Evolutionary conservation across 2,329 filamentous ascomycete genomes (phyloP).

Genomic region (Cladosporium sp.): DNA sequence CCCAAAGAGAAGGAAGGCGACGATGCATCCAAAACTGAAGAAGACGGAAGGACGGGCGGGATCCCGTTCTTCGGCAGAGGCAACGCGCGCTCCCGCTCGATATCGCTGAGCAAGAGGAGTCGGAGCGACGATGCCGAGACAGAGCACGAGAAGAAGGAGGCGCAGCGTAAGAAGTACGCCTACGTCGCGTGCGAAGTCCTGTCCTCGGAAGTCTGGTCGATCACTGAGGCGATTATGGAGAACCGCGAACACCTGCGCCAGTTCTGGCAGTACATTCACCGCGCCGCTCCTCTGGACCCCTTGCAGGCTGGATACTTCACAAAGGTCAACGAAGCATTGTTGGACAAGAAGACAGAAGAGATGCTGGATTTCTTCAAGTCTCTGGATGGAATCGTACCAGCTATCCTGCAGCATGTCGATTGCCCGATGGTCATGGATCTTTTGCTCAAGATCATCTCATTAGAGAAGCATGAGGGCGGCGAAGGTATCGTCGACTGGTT

Average conservation of each 20-base stretch:
- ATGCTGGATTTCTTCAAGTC: slow-evolving; percentile 89
- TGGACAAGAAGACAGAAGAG: slow-evolving; percentile 96
- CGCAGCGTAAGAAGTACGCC: slow-evolving; percentile 86
- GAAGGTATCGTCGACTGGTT: slow-evolving; percentile 97
- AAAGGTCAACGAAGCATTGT: slow-evolving; percentile 94
- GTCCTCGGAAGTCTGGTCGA: slow-evolving; percentile 94
- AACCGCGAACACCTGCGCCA: slow-evolving; percentile 69
- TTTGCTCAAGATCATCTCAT: slow-evolving; percentile 88
- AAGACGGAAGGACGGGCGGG: slow-evolving; percentile 37
- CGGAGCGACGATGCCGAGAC: slow-evolving; percentile 35
- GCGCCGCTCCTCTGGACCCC: slow-evolving; percentile 79
- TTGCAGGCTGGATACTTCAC: slow-evolving; percentile 97
- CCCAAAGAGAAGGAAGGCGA: slow-evolving; percentile 29
- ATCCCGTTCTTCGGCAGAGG: slow-evolving; percentile 43
- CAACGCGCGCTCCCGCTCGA: slow-evolving; percentile 37
- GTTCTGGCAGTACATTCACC: slow-evolving; percentile 87
- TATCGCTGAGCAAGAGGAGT: slow-evolving; percentile 33
- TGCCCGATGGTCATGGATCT: slow-evolving; percentile 98
- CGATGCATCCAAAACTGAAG: slow-evolving; percentile 45
- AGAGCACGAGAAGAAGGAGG: slow-evolving; percentile 70
- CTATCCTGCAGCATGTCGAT: slow-evolving; percentile 89
- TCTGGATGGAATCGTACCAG: slow-evolving; percentile 71
- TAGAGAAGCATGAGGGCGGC: slow-evolving; percentile 86
- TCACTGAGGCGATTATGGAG: slow-evolving; percentile 85
- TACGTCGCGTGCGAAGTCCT: slow-evolving; percentile 90